phyloP scores from a whole-genome alignment of 2,329 filamentous ascomycete species.

The Phyllosticta ampelicida region DNA sequence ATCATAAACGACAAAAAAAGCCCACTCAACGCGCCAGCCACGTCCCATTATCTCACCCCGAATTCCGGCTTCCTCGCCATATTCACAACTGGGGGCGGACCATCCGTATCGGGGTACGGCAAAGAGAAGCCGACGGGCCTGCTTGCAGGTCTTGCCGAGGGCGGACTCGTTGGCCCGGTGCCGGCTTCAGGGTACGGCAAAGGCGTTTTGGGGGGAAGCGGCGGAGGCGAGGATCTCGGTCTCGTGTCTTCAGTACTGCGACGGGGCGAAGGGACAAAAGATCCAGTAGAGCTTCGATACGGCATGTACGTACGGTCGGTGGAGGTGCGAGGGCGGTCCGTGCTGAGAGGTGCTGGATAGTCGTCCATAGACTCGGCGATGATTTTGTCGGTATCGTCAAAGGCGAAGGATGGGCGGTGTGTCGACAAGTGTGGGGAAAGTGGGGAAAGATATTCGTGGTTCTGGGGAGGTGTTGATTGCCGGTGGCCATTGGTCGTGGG shows the following conservation, averaged over 20 bases:
- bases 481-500: not conserved
- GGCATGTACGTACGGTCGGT: constrained; percentile 2
- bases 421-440: constrained; percentile 26
- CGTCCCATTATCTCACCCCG: constrained; percentile 15
- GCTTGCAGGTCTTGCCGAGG: constrained; percentile 7
- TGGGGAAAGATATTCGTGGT: constrained; percentile 32
- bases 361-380: constrained; percentile 52
- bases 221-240: constrained; percentile 22
- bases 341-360: constrained; percentile 32
- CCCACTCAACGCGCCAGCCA: not conserved
- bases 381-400: constrained; percentile 59
- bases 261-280: constrained; percentile 14
- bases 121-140: constrained; percentile 32
- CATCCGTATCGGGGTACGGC: constrained; percentile 74
- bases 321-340: constrained; percentile 9
- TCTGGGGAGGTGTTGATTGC: constrained; percentile 13
- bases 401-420: constrained; percentile 18
- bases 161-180: constrained; percentile 14
- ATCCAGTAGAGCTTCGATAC: constrained; percentile 9
- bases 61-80: constrained; percentile 77
- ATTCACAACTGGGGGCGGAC: constrained; percentile 73
- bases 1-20: not conserved
- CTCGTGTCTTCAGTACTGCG: constrained; percentile 23
- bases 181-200: constrained; percentile 12
- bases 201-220: constrained; percentile 32